A percentile compares a stretch with the other conserved stretches of the same genome.
phyloP scores from a whole-genome alignment of 768 basidiomycete genomes.

The Rhizopogon vinicolor region DNA sequence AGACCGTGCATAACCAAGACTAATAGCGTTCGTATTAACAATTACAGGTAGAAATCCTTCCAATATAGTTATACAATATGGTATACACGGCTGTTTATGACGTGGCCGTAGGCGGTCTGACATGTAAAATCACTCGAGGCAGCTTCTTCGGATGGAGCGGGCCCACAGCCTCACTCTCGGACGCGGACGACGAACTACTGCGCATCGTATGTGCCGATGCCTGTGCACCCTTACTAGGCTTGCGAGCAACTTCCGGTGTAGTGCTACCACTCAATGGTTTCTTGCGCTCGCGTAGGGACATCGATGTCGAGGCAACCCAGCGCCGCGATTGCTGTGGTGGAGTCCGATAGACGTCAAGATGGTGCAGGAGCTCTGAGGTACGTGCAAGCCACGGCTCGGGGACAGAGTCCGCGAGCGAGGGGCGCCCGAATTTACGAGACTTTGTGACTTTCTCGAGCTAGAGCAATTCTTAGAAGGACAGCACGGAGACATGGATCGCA shows the following conservation, averaged over 20 bases:
- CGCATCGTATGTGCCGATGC: constrained; percentile 1
- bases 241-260: constrained; percentile 3
- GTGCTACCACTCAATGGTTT: constrained; percentile 15
- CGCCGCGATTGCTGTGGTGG: neutral
- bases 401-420: constrained; percentile 19
- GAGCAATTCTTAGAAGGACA: neutral
- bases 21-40: neutral
- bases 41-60: neutral
- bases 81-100: neutral
- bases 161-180: neutral
- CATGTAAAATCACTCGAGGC: constrained; percentile 51
- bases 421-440: constrained; percentile 49
- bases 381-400: constrained; percentile 57
- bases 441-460: constrained; percentile 67
- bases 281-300: constrained; percentile 48
- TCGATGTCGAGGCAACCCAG: constrained; percentile 32
- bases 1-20: too few relatives aligned
- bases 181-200: neutral
- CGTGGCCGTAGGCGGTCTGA: constrained; percentile 35
- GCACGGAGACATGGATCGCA: neutral
- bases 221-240: constrained; percentile 14
- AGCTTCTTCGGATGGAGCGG: constrained; percentile 35
- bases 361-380: constrained; percentile 28
- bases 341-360: constrained; percentile 9
- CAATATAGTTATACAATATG: neutral